Conservation (phyloP, 768 basidiomycete species). For the Psilocybe tampanensis region DNA sequence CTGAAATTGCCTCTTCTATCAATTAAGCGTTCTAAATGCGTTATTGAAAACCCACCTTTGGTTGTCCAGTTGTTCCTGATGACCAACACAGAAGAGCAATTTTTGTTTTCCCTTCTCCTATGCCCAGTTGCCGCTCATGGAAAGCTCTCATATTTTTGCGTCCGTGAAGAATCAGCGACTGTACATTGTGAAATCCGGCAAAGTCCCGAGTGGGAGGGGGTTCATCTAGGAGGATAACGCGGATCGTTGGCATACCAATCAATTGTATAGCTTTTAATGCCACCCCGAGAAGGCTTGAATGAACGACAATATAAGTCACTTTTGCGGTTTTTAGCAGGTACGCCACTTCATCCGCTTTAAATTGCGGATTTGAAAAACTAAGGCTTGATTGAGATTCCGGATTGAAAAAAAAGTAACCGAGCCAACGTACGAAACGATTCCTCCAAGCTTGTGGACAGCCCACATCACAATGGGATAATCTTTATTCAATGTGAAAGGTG, state of each 20-base stretch:
- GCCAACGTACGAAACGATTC: slow-evolving; percentile 47
- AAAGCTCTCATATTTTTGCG: slow-evolving; percentile 28
- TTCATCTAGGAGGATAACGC: slow-evolving; percentile 41
- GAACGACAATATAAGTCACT: slow-evolving; percentile 44
- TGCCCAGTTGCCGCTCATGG: slow-evolving; percentile 42
- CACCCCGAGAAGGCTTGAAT: slow-evolving; percentile 39
- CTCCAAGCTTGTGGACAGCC: slow-evolving; percentile 54
- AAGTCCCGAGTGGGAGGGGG: slow-evolving; percentile 4
- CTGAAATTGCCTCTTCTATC: slow-evolving; percentile 22
- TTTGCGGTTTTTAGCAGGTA: slow-evolving; percentile 50
- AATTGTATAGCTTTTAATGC: slow-evolving; percentile 38
- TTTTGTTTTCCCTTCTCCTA: slow-evolving; percentile 60
- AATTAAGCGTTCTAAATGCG: not conserved
- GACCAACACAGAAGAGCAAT: slow-evolving; percentile 67
- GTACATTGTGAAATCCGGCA: slow-evolving; percentile 17
- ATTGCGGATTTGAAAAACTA: slow-evolving; percentile 58
- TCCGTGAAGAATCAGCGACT: slow-evolving; percentile 29
- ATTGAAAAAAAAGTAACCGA: not conserved
- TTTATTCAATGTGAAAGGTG: slow-evolving; percentile 3
- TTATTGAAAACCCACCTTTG: slow-evolving; percentile 45
- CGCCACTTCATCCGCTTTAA: slow-evolving; percentile 51
- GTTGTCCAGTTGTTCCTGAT: slow-evolving; percentile 69
- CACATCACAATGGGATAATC: slow-evolving; percentile 52
- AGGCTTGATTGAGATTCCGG: slow-evolving; percentile 11
- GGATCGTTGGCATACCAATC: slow-evolving; percentile 36